These are phyloP conservation scores for Colletotrichum spinosum DNA, from an alignment of 2,329 filamentous ascomycete species.

Conservation along the genomic window DNA sequence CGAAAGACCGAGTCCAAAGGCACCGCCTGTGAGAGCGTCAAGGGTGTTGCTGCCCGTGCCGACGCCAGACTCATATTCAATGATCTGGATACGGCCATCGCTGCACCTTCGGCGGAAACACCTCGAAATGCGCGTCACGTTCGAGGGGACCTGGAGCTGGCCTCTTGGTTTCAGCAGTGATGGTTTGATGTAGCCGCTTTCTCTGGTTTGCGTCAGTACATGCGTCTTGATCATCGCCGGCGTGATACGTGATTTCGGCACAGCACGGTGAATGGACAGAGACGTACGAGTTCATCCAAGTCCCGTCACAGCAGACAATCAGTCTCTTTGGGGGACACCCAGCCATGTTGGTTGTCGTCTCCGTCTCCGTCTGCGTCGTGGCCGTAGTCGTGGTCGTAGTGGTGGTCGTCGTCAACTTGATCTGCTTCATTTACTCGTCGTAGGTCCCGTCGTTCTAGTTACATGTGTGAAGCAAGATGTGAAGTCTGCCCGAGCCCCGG, in stretches of 20 bases:
- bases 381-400: too few species aligned
- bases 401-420: too few species aligned
- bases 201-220: constrained; percentile 43
- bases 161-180: constrained; percentile 50
- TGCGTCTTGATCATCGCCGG: neutral
- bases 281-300: constrained; percentile 61
- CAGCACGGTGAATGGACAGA: constrained; percentile 21
- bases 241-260: neutral
- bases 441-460: neutral
- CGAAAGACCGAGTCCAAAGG: constrained; percentile 65
- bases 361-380: too few species aligned
- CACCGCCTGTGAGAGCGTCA: constrained; percentile 65
- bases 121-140: constrained; percentile 70
- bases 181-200: constrained; percentile 59
- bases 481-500: constrained; percentile 12
- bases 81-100: constrained; percentile 67
- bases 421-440: too few species aligned
- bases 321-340: constrained; percentile 54
- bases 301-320: constrained; percentile 65
- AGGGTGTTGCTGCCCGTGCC: constrained; percentile 63
- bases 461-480: constrained; percentile 2
- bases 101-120: constrained; percentile 63
- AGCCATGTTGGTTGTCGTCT: too few species aligned
- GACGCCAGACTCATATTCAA: constrained; percentile 71
- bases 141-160: constrained; percentile 65